A percentile compares a stretch with the other conserved stretches of the same genome.
Evolutionary conservation across 768 basidiomycete genomes (phyloP).

Genomic region (Sporobolomyces roseus): DNA sequence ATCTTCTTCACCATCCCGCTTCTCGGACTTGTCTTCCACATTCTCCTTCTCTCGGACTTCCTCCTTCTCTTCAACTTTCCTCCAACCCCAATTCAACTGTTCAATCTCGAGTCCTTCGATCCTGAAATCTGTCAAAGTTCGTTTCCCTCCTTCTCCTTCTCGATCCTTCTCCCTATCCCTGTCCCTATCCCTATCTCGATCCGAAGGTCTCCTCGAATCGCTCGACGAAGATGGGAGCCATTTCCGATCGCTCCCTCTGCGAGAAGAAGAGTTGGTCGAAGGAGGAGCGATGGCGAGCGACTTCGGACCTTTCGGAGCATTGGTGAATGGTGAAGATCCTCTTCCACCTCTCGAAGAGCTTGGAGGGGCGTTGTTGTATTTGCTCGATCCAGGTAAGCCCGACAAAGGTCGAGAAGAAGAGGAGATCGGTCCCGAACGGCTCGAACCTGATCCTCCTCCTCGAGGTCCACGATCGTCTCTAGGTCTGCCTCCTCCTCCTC

Average conservation of each 20-base stretch:
- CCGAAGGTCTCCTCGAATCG: not conserved
- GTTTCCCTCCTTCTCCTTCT: slow-evolving; percentile 50
- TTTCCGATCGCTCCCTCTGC: slow-evolving; percentile 27
- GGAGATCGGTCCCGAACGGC: not conserved
- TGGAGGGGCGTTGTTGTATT: not conserved
- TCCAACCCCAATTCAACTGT: slow-evolving; percentile 80
- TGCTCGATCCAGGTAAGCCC: slow-evolving; percentile 10
- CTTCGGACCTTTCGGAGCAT: slow-evolving; percentile 36
- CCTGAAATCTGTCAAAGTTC: slow-evolving; percentile 96
- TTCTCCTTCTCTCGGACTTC: slow-evolving; percentile 7
- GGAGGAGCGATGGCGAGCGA: not conserved
- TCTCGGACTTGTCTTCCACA: not conserved
- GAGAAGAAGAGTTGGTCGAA: not conserved
- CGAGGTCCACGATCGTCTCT: too few species aligned
- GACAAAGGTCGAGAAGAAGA: slow-evolving; percentile 3
- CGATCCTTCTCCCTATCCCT: slow-evolving; percentile 49
- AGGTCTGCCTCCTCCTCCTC: not conserved
- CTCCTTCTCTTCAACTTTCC: slow-evolving; percentile 3
- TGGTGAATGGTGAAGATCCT: slow-evolving; percentile 2
- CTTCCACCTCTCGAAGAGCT: not conserved
- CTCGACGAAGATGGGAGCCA: slow-evolving; percentile 1
- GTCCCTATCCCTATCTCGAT: slow-evolving; percentile 43
- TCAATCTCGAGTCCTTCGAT: slow-evolving; percentile 83
- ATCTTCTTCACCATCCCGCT: not conserved
- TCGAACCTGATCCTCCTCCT: not conserved